phyloP scores from a whole-genome alignment of 257 asterid genomes.

The Apocynum venetum region DNA sequence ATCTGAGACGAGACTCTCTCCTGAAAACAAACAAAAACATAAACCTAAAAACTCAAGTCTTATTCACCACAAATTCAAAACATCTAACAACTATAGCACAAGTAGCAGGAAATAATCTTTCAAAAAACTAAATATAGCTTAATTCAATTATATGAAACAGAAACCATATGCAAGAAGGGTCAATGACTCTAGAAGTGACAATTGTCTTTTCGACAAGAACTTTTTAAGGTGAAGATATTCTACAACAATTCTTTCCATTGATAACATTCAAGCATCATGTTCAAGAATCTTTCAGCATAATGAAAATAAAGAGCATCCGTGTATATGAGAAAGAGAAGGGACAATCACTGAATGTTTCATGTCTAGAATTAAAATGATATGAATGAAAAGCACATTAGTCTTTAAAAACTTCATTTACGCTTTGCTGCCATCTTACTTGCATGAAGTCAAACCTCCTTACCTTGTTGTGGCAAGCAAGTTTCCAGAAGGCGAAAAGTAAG shows the following conservation, averaged over 20 bases:
- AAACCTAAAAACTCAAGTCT: not conserved
- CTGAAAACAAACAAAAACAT: not conserved
- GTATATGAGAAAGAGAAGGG: not conserved
- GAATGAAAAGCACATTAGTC: too few relatives aligned
- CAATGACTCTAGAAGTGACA: not conserved
- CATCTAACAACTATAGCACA: not conserved
- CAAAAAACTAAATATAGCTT: not conserved
- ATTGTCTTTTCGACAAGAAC: not conserved
- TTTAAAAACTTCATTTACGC: not conserved
- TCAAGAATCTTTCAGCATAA: not conserved
- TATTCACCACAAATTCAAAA: not conserved
- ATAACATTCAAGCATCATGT: not conserved
- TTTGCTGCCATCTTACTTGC: not conserved
- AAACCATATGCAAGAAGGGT: not conserved
- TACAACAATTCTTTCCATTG: not conserved
- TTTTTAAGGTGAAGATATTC: not conserved
- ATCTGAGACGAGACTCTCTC: not conserved
- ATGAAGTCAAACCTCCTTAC: slow-evolving; percentile 26
- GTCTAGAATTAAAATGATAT: not conserved
- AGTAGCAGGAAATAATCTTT: not conserved
- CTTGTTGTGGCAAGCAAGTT: slow-evolving; percentile 82
- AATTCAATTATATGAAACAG: not conserved
- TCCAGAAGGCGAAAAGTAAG: slow-evolving; percentile 89
- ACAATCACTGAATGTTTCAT: not conserved
- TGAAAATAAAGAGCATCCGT: not conserved